phyloP scores from a whole-genome alignment of 1,284 basidiomycete species.

The Dichomitus squalens region DNA sequence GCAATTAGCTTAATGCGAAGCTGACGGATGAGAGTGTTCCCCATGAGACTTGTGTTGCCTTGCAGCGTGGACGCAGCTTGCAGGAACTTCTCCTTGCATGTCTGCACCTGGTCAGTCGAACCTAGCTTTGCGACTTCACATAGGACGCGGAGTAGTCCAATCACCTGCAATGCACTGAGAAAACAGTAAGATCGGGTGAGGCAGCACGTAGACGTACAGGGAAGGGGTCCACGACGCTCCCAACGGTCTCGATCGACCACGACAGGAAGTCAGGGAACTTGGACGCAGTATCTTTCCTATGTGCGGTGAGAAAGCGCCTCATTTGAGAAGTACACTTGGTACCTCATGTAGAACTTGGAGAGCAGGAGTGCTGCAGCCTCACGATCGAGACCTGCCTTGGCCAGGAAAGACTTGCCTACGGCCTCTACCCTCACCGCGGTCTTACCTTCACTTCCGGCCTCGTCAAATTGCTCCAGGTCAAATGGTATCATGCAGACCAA shows the following conservation, averaged over 20 bases:
- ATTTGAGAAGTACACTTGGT: conserved; percentile 14
- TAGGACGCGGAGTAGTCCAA: conserved; percentile 74
- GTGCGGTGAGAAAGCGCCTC: conserved; percentile 10
- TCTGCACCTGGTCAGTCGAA: conserved; percentile 55
- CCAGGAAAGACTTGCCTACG: conserved; percentile 63
- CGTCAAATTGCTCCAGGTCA: conserved; percentile 84
- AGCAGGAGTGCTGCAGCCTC: conserved; percentile 78
- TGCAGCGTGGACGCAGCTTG: conserved; percentile 46
- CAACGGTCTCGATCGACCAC: conserved; percentile 44
- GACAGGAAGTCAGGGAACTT: conserved; percentile 54
- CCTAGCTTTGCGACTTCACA: conserved; percentile 75
- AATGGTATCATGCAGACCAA: conserved; percentile 96
- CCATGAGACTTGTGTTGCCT: conserved; percentile 41
- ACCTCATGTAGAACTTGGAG: conserved; percentile 81
- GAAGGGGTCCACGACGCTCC: conserved; percentile 47
- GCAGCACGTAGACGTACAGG: conserved; percentile 42
- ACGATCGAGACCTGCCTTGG: conserved; percentile 77
- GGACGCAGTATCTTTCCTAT: conserved; percentile 64
- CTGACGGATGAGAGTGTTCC: conserved; percentile 70
- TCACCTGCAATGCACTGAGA: conserved; percentile 45
- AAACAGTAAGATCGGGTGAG: background rate
- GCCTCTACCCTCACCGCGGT: conserved; percentile 60
- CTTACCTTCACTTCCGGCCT: conserved; percentile 46
- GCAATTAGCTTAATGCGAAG: conserved; percentile 65
- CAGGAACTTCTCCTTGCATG: conserved; percentile 46